Evolutionary conservation across 192 early-diverging fungal genomes (phyloP).

Genomic region (Diversispora epigaea): DNA sequence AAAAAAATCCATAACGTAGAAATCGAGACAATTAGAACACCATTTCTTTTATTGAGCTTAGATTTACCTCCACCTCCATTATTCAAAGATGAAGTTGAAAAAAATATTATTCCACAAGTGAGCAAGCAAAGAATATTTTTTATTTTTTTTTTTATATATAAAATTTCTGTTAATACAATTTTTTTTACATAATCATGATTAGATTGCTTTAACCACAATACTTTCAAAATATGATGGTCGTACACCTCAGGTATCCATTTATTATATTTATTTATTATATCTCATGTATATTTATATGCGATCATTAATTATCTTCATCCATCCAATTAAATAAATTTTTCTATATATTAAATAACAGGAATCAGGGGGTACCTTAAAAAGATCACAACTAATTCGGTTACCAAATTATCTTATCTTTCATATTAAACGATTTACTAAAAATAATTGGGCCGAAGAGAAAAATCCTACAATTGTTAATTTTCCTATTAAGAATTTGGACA

Average conservation of each 20-base stretch:
- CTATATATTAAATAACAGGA: constrained; percentile 36
- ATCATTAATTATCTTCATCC: not conserved
- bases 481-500: constrained; percentile 81
- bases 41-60: constrained; percentile 85
- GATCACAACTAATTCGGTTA: constrained; percentile 71
- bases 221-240: constrained; percentile 84
- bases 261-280: not conserved
- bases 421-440: constrained; percentile 87
- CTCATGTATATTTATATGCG: not conserved
- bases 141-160: not conserved
- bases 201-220: constrained; percentile 76
- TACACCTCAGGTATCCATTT: constrained; percentile 53
- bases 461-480: constrained; percentile 98
- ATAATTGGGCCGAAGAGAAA: constrained; percentile 81
- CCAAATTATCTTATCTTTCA: constrained; percentile 89
- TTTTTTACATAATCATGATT: not conserved
- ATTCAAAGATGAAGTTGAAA: constrained; percentile 81
- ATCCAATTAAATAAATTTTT: not conserved
- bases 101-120: constrained; percentile 90
- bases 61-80: constrained; percentile 90
- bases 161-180: not conserved
- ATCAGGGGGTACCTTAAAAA: constrained; percentile 55
- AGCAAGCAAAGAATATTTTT: not conserved
- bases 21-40: constrained; percentile 53
- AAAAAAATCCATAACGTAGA: constrained; percentile 37